Evolutionary conservation across 2,329 filamentous ascomycete genomes (phyloP).

Genomic region (Xylariaceae sp.): DNA sequence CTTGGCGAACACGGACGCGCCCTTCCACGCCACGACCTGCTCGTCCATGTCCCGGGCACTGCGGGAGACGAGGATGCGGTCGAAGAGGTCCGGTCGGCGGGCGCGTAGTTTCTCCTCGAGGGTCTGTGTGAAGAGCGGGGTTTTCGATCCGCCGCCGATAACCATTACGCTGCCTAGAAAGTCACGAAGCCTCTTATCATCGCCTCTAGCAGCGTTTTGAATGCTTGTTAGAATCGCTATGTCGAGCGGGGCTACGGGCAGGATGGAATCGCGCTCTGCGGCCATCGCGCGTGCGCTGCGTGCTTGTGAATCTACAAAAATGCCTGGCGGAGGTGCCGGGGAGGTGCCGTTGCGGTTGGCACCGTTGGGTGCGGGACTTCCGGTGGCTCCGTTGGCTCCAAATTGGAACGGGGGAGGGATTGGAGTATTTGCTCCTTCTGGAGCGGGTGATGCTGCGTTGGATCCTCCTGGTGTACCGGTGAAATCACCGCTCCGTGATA

Average conservation of each 20-base stretch:
- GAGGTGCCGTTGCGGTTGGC: slow-evolving; percentile 25
- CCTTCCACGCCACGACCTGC: slow-evolving; percentile 98
- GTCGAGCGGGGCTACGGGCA: slow-evolving; percentile 82
- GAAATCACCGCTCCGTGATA: slow-evolving; percentile 62
- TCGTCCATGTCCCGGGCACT: slow-evolving; percentile 93
- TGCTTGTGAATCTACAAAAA: slow-evolving; percentile 51
- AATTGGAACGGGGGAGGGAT: slow-evolving; percentile 56
- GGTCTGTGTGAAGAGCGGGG: slow-evolving; percentile 74
- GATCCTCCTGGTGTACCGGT: slow-evolving; percentile 82
- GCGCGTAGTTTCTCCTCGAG: slow-evolving; percentile 79
- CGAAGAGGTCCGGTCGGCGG: slow-evolving; percentile 58
- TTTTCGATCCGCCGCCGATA: slow-evolving; percentile 79
- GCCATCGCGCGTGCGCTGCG: slow-evolving; percentile 51
- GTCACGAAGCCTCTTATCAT: slow-evolving; percentile 91
- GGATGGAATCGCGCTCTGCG: slow-evolving; percentile 71
- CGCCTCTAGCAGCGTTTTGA: slow-evolving; percentile 78
- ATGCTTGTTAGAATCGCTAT: slow-evolving; percentile 88
- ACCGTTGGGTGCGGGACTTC: slow-evolving; percentile 45
- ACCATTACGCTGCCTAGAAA: slow-evolving; percentile 89
- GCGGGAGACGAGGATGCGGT: slow-evolving; percentile 60
- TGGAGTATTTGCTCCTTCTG: slow-evolving; percentile 72
- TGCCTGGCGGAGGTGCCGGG: slow-evolving; percentile 39
- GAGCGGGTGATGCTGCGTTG: slow-evolving; percentile 81
- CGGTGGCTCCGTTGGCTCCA: slow-evolving; percentile 41
- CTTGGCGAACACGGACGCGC: slow-evolving; percentile 92